Conservation (phyloP, 345 rosid genomes). For the Hibiscus syriacus region DNA sequence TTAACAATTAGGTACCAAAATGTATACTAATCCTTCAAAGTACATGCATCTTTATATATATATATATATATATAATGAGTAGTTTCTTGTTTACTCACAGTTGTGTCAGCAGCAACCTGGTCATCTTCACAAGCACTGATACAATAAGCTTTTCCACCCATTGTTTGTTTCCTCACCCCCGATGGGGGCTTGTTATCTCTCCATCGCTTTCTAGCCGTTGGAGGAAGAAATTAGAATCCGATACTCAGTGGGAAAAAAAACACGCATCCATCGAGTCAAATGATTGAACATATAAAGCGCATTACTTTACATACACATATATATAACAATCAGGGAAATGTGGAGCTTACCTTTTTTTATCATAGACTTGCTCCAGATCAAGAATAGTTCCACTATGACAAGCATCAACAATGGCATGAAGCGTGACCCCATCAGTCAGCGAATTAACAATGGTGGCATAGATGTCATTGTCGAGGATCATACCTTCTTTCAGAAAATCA, state of each 20-base stretch:
- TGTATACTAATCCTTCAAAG: too few species aligned
- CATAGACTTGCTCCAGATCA: conserved; percentile 24
- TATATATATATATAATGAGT: neutral
- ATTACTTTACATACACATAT: neutral
- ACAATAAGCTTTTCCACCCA: conserved; percentile 9
- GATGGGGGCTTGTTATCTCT: conserved; percentile 19
- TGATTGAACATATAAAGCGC: neutral
- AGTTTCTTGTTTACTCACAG: neutral
- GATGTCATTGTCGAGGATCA: conserved; percentile 28
- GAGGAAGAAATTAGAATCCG: neutral
- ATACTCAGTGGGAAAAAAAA: neutral
- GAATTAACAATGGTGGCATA: neutral
- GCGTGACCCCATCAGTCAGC: neutral
- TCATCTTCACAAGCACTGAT: conserved; percentile 8
- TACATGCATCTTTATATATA: too few species aligned
- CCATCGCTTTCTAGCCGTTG: neutral
- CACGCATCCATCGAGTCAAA: neutral
- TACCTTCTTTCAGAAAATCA: conserved; percentile 39
- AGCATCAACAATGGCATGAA: conserved; percentile 1
- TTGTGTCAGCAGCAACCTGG: conserved; percentile 14
- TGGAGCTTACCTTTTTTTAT: neutral
- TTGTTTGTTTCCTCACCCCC: conserved; percentile 16
- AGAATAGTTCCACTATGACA: conserved; percentile 15
- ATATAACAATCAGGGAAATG: neutral
- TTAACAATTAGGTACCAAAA: too few species aligned